Base-by-base conservation (phyloP, 2,329 filamentous ascomycete genomes). In the Exophiala alcalophila region DNA sequence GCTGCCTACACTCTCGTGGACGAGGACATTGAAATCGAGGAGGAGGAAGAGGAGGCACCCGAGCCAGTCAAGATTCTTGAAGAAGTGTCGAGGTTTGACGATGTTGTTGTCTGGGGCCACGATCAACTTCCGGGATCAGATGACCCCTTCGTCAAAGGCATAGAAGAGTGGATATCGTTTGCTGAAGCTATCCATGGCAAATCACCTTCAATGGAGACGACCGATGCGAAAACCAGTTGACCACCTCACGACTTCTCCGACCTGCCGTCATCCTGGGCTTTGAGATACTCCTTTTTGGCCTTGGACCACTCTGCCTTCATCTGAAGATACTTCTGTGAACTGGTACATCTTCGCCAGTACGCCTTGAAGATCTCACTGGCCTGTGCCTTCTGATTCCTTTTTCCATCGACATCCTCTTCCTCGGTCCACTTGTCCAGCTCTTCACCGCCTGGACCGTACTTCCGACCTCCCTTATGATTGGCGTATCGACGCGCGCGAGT, bases 91-190 rank as follows among this genome's bases (percentile, higher is more conserved):
- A 72, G 72, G 11, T 96, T 96, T 59, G 79, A 88, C 5, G 73
- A 84, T 40, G 62, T 95, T 36, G 67, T 87, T 3, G 74, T 95
- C n/a, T 97, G 90, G 90, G 82, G 78, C 0, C 89, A 95, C 62
- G 89, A 92, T 54, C 64, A 68, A 1, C 56, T 78, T 35, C 80
- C 80, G 4, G 80, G 83, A 47, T 71, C 72, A 1, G 71, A 71
- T 19, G 87, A 95, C 64, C 70, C 76, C 1, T 92, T 88, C 61
- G 70, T 86, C 4, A 83, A 84, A 60, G 80, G 83, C 0, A 68
- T 94, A 29, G 76, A 83, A 53, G 89, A 95, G 64, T 95, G 89
- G 88, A 71, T 94, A 44, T 70, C 72, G 8, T 78, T 90, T 61
- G 78, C 88, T 8, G 78, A 83, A 52, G 73, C 76, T 61, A 83